phyloP scores from a whole-genome alignment of 2,329 filamentous ascomycete genomes.

The Talaromyces sp. region DNA sequence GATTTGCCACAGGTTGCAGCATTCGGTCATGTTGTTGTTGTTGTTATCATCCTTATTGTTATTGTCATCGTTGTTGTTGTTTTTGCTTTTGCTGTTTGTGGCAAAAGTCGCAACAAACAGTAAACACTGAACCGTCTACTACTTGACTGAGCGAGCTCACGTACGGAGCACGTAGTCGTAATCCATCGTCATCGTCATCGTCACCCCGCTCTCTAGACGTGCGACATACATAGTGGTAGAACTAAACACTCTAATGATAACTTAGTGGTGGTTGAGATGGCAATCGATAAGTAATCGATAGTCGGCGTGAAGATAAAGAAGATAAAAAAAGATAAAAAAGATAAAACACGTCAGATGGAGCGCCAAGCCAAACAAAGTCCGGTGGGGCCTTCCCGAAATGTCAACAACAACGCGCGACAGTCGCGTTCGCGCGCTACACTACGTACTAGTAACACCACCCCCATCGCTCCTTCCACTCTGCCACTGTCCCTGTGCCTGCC shows the following conservation, averaged over 20 bases:
- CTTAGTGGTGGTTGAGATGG: neutral
- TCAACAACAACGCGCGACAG: conserved; percentile 15
- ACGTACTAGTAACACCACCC: neutral
- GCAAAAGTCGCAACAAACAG: neutral
- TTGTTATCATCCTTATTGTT: neutral
- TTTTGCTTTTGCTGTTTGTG: neutral
- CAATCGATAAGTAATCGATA: conserved; percentile 10
- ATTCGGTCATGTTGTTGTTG: neutral
- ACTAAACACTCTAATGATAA: too few relatives aligned
- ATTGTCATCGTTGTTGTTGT: neutral
- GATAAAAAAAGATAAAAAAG: conserved; percentile 10
- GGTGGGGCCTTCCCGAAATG: conserved; percentile 11
- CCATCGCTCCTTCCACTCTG: neutral
- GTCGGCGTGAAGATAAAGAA: neutral
- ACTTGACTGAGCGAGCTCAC: neutral
- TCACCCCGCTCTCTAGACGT: neutral
- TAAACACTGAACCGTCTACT: neutral
- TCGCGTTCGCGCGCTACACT: neutral
- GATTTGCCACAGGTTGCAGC: conserved; percentile 1
- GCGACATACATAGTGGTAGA: neutral
- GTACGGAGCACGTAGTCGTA: neutral
- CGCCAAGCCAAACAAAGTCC: conserved; percentile 1
- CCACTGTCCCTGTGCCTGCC: neutral
- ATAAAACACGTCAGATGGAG: conserved; percentile 11
- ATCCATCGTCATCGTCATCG: neutral